These are phyloP conservation scores for Suillus discolor DNA, from an alignment of 768 basidiomycete genomes.

Conservation along the genomic window DNA sequence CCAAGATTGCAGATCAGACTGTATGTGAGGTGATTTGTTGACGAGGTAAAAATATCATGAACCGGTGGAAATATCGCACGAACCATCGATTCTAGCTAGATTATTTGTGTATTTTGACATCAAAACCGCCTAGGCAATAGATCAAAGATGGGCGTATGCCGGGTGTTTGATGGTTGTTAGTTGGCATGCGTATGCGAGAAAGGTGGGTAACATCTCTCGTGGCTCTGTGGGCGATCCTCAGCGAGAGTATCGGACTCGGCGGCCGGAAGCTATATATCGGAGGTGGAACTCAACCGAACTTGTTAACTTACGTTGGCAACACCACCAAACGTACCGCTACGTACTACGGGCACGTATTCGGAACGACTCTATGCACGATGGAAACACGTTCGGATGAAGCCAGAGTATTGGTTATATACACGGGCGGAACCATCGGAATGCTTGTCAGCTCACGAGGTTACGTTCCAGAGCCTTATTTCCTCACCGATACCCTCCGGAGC, in stretches of 20 bases:
- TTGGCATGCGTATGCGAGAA: background rate
- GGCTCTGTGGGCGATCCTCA: background rate
- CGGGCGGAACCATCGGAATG: constrained; percentile 91
- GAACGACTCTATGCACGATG: constrained; percentile 36
- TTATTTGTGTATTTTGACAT: too few relatives aligned
- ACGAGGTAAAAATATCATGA: too few relatives aligned
- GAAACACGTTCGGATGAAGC: constrained; percentile 65
- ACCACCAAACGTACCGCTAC: background rate
- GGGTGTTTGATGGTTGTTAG: background rate
- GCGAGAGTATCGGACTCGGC: background rate
- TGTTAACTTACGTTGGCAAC: background rate
- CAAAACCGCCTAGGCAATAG: too few relatives aligned
- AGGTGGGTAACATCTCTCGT: background rate
- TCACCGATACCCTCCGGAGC: constrained; percentile 80
- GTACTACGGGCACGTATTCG: too few relatives aligned
- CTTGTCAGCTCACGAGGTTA: constrained; percentile 76
- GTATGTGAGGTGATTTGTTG: too few relatives aligned
- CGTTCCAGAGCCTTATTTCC: constrained; percentile 84
- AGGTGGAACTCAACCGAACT: background rate
- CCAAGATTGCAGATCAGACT: too few relatives aligned
- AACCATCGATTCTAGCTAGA: too few relatives aligned
- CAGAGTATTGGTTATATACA: constrained; percentile 85
- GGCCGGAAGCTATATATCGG: too few relatives aligned
- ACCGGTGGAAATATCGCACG: too few relatives aligned
- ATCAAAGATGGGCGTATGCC: background rate